Evolutionary conservation across 1,139 yeast species (phyloP).

Genomic region (Blastobotrys elegans): DNA sequence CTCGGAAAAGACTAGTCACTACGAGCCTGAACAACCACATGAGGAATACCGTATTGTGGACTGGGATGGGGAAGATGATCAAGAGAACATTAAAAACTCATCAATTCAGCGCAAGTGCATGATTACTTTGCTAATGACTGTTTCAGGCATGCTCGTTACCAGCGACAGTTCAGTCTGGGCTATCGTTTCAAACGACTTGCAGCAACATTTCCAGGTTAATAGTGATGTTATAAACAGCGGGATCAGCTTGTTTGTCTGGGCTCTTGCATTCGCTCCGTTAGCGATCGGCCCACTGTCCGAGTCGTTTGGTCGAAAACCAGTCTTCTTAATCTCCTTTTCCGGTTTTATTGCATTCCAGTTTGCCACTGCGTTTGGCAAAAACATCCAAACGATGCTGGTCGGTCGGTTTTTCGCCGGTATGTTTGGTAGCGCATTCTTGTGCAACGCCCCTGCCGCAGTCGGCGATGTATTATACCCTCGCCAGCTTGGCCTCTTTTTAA

Average conservation of each 20-base stretch:
- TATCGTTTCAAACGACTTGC: conserved; percentile 44
- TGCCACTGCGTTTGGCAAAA: conserved; percentile 59
- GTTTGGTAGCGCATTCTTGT: conserved; percentile 61
- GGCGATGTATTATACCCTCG: conserved; percentile 63
- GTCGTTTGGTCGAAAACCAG: conserved; percentile 55
- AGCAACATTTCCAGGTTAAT: conserved; percentile 24
- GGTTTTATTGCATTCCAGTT: conserved; percentile 54
- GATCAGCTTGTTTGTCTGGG: conserved; percentile 58
- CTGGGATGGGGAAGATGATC: conserved; percentile 6
- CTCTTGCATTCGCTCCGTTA: conserved; percentile 57
- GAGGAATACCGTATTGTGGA: neutral
- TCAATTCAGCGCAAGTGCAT: neutral
- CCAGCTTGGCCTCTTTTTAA: conserved; percentile 64
- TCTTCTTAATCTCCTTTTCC: conserved; percentile 34
- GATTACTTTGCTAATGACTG: neutral
- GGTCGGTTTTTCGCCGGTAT: conserved; percentile 62
- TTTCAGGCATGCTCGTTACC: conserved; percentile 45
- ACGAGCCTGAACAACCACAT: no score
- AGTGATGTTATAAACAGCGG: conserved; percentile 39
- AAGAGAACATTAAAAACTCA: conserved; percentile 1
- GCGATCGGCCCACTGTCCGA: conserved; percentile 63
- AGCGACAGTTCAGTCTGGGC: conserved; percentile 55
- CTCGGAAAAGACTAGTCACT: no score
- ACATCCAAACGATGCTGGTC: conserved; percentile 61
- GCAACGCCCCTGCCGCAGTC: conserved; percentile 77